Evolutionary conservation across 2,329 filamentous ascomycete genomes (phyloP).

Genomic region (Corniculantispora saksenae): DNA sequence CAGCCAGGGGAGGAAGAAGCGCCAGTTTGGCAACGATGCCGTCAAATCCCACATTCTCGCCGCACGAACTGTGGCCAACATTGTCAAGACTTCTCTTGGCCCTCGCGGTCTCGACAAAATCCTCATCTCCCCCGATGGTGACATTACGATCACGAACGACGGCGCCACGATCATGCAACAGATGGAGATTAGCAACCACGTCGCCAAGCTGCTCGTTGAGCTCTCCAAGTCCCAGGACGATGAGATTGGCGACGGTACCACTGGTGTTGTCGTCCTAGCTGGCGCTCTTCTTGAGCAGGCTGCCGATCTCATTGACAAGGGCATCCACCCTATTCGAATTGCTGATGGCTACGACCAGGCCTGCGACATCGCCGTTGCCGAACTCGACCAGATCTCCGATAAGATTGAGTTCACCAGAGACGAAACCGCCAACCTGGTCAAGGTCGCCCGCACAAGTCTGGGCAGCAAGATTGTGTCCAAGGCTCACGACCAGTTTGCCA

Average conservation of each 20-base stretch:
- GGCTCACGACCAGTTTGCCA: conserved; percentile 95
- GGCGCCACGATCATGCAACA: conserved; percentile 95
- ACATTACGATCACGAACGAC: conserved; percentile 99
- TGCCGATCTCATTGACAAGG: conserved; percentile 97
- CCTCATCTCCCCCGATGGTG: conserved; percentile 95
- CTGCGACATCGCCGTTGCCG: conserved; percentile 91
- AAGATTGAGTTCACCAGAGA: conserved; percentile 81
- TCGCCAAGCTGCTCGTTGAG: conserved; percentile 94
- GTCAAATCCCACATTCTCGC: conserved; percentile 98
- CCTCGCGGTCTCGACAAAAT: conserved; percentile 98
- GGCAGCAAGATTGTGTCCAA: conserved; percentile 99
- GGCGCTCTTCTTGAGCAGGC: conserved; percentile 95
- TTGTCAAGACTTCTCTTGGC: conserved; percentile 95
- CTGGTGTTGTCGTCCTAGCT: conserved; percentile 93
- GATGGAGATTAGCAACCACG: conserved; percentile 99
- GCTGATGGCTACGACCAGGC: conserved; percentile 97
- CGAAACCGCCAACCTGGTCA: conserved; percentile 81
- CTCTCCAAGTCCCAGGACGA: conserved; percentile 98
- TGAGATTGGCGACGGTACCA: conserved; percentile 97
- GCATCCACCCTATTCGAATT: conserved; percentile 97
- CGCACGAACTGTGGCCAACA: conserved; percentile 91
- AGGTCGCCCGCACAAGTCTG: conserved; percentile 92
- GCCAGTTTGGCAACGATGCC: conserved; percentile 93
- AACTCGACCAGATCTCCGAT: conserved; percentile 92
- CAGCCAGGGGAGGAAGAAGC: conserved; percentile 96